A percentile compares a stretch with the other conserved stretches of the same genome.
These are phyloP conservation scores for Pythium coloratum DNA, from an alignment of 352 stramenopile species.

Conservation along the genomic window DNA sequence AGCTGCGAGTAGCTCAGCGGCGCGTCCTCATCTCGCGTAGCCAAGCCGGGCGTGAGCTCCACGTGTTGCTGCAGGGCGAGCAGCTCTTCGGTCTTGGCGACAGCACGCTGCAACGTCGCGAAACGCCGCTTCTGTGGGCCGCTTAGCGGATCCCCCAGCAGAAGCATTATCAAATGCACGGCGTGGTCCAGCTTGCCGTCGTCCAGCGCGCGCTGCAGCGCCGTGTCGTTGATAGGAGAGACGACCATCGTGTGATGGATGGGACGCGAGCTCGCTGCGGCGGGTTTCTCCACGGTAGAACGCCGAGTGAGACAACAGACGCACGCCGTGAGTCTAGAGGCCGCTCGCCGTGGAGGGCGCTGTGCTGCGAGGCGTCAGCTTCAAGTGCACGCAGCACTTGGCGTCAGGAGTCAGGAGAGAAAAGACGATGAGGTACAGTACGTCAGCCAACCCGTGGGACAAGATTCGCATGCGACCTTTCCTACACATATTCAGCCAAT, in stretches of 20 bases:
- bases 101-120: slow-evolving; percentile 19
- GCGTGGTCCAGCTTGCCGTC: slow-evolving; percentile 38
- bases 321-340: background rate
- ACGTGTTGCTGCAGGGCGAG: slow-evolving; percentile 14
- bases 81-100: slow-evolving; percentile 16
- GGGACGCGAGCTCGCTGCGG: no score
- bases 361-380: background rate
- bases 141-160: slow-evolving; percentile 26
- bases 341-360: background rate
- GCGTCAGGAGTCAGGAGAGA: background rate
- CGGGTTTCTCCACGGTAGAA: background rate
- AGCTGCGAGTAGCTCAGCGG: slow-evolving; percentile 51
- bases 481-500: slow-evolving; percentile 10
- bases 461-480: slow-evolving; percentile 8
- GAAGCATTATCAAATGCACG: slow-evolving; percentile 39
- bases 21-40: background rate
- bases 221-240: slow-evolving; percentile 4
- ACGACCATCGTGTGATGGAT: background rate
- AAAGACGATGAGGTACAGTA: background rate
- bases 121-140: slow-evolving; percentile 21
- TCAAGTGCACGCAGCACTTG: background rate
- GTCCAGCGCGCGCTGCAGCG: slow-evolving; percentile 32
- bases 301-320: background rate
- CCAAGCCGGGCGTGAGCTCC: slow-evolving; percentile 14
- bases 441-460: background rate